These are phyloP conservation scores for Colletotrichum godetiae DNA, from an alignment of 2,329 filamentous ascomycete species.

Conservation along the genomic window DNA sequence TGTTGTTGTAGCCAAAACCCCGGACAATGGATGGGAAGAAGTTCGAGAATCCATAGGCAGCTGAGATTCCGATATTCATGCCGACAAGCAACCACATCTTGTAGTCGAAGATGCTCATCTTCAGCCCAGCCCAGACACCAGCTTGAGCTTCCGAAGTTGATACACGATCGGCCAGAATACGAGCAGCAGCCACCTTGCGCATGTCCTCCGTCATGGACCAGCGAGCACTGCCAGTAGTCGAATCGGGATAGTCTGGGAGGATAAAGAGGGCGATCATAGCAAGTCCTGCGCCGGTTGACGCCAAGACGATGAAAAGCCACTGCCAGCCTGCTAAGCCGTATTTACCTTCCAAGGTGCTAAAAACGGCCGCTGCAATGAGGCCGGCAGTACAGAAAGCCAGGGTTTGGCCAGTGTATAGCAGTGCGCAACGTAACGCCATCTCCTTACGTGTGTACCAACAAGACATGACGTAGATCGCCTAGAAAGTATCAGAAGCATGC, in stretches of 20 bases:
- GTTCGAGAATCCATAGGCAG: constrained; percentile 39
- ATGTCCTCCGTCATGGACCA: constrained; percentile 41
- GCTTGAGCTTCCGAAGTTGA: constrained; percentile 39
- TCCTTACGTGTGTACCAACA: constrained; percentile 43
- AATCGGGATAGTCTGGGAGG: constrained; percentile 40
- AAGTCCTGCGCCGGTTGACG: constrained; percentile 34
- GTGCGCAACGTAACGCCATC: constrained; percentile 40
- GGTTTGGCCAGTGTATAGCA: constrained; percentile 41
- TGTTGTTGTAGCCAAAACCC: constrained; percentile 37
- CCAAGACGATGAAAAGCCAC: constrained; percentile 55
- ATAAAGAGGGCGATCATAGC: constrained; percentile 37
- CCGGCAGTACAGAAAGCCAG: constrained; percentile 39
- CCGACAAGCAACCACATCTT: constrained; percentile 40
- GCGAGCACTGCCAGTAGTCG: constrained; percentile 38
- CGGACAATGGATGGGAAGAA: constrained; percentile 41
- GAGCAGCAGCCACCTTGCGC: constrained; percentile 39
- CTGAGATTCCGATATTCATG: constrained; percentile 39
- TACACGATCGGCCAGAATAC: constrained; percentile 39
- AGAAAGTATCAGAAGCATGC: background rate
- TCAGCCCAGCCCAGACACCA: constrained; percentile 39
- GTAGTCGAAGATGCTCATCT: constrained; percentile 38
- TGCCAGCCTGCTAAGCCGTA: constrained; percentile 50
- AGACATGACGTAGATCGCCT: constrained; percentile 37
- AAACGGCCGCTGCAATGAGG: constrained; percentile 40
- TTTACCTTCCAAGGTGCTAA: constrained; percentile 35